These are phyloP conservation scores for Arthrobotrys pseudoclavata DNA, from an alignment of 2,329 filamentous ascomycete genomes.

Conservation along the genomic window DNA sequence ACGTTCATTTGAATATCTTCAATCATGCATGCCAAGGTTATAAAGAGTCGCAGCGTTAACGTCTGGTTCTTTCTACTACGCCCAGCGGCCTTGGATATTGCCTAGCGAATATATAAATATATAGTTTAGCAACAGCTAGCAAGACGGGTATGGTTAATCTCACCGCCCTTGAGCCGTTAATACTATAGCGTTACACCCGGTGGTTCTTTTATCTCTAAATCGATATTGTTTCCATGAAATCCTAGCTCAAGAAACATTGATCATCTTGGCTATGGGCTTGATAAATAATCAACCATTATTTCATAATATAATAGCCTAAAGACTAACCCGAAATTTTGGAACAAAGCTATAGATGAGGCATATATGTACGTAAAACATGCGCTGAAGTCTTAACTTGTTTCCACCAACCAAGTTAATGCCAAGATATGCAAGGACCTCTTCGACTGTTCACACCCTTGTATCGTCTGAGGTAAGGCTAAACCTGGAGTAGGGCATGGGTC, in stretches of 20 bases:
- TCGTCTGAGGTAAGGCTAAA: constrained; percentile 44
- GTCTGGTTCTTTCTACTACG: too few relatives aligned
- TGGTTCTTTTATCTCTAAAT: constrained; percentile 29
- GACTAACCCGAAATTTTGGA: background rate
- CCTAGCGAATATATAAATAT: too few relatives aligned
- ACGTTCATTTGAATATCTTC: background rate
- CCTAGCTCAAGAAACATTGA: background rate
- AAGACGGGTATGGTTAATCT: background rate
- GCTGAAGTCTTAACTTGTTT: background rate
- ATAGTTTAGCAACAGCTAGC: background rate
- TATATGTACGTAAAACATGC: background rate
- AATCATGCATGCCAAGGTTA: too few relatives aligned
- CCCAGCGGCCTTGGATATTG: too few relatives aligned
- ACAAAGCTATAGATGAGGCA: constrained; percentile 11
- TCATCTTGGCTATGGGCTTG: background rate
- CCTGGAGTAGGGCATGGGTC: constrained; percentile 19
- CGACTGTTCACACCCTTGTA: constrained; percentile 5
- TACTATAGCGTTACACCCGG: background rate
- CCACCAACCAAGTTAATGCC: constrained; percentile 45
- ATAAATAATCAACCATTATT: background rate
- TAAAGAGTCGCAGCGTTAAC: too few relatives aligned
- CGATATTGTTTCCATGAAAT: constrained; percentile 7
- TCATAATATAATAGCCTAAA: constrained; percentile 37
- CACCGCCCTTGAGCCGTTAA: background rate
- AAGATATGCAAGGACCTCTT: constrained; percentile 25